Evolutionary conservation across 108 stramenopile genomes (phyloP).

Genomic region (Cyclotella sp.): DNA sequence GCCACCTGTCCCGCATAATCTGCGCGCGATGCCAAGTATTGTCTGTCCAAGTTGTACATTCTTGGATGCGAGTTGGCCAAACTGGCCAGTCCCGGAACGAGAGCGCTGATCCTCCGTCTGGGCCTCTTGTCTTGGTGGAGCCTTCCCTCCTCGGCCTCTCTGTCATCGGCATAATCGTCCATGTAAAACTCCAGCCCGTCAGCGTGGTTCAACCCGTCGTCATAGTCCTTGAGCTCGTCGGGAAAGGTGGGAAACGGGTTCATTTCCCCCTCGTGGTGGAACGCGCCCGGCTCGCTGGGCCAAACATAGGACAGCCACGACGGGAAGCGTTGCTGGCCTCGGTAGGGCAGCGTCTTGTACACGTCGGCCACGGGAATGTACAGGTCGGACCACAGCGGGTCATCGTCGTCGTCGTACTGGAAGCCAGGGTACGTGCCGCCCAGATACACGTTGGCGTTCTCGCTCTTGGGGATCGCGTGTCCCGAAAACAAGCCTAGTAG

Average conservation of each 20-base stretch:
- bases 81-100: slow-evolving; percentile 52
- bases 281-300: slow-evolving; percentile 28
- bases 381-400: slow-evolving; percentile 51
- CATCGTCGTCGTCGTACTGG: slow-evolving; percentile 12
- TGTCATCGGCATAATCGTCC: slow-evolving; percentile 25
- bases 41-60: slow-evolving; percentile 45
- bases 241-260: slow-evolving; percentile 24
- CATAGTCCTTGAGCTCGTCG: slow-evolving; percentile 19
- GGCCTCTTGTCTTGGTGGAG: neutral
- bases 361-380: slow-evolving; percentile 56
- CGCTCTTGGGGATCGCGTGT: slow-evolving; percentile 17
- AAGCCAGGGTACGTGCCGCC: slow-evolving; percentile 33
- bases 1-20: slow-evolving; percentile 34
- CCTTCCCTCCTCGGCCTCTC: slow-evolving; percentile 1
- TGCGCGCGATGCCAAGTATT: neutral
- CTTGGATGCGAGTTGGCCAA: slow-evolving; percentile 44
- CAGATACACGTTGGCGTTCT: slow-evolving; percentile 27
- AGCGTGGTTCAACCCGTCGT: slow-evolving; percentile 35
- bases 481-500: slow-evolving; percentile 49
- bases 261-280: slow-evolving; percentile 9
- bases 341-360: slow-evolving; percentile 57
- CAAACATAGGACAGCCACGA: slow-evolving; percentile 59
- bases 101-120: slow-evolving; percentile 19
- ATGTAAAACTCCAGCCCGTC: slow-evolving; percentile 37
- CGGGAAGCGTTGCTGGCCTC: slow-evolving; percentile 55